phyloP scores from a whole-genome alignment of 108 stramenopile genomes.

The Stephanodiscus minutulus region DNA sequence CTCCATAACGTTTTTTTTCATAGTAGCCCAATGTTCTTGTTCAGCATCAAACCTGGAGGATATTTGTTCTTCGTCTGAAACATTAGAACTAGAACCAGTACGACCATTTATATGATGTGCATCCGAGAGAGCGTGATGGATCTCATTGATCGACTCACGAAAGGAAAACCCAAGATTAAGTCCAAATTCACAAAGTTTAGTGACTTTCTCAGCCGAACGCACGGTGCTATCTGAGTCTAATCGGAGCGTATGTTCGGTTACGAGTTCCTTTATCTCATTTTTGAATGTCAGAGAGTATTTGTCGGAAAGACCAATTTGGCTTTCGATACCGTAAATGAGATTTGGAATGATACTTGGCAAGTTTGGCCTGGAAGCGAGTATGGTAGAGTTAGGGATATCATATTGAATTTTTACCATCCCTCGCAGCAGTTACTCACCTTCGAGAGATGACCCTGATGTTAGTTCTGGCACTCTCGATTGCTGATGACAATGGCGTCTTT shows the following conservation, averaged over 20 bases:
- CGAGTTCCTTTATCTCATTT: conserved; percentile 14
- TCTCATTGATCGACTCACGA: conserved; percentile 5
- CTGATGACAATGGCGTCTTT: conserved; percentile 18
- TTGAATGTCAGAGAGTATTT: conserved; percentile 13
- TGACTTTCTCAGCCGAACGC: conserved; percentile 8
- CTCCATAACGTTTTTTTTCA: neutral
- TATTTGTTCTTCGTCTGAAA: no score
- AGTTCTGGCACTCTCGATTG: conserved; percentile 17
- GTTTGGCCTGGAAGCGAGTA: conserved; percentile 17
- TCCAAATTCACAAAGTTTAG: neutral
- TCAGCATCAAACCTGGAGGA: neutral
- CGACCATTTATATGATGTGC: neutral
- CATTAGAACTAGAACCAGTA: no score
- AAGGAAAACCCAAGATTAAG: conserved; percentile 6
- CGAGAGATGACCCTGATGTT: conserved; percentile 45
- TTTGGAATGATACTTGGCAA: conserved; percentile 39
- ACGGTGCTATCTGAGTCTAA: conserved; percentile 7
- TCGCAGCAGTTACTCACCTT: neutral
- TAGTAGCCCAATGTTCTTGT: conserved; percentile 6
- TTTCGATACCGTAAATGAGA: conserved; percentile 48
- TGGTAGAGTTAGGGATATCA: neutral
- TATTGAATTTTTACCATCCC: neutral
- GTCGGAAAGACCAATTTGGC: conserved; percentile 33
- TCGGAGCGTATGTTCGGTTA: neutral
- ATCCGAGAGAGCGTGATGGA: neutral